Percentiles rank a stretch among this genome's conserved stretches.
These are phyloP conservation scores for thale cress (Arabidopsis thaliana) DNA, from an alignment of 345 rosid genomes.

Conservation along the genomic window TAIR10.1 NC_003071.7:18780001-18780500, in stretches of 20 bases:
- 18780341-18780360: conserved; percentile 54
- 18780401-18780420: conserved; percentile 48
- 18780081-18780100: conserved; percentile 47
- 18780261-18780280: conserved; percentile 48
- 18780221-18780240: conserved; percentile 49
- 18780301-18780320: conserved; percentile 39
- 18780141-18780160: conserved; percentile 45
- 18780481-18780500: conserved; percentile 43
- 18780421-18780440: conserved; percentile 37
- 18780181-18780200: conserved; percentile 40
- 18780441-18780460: conserved; percentile 40
- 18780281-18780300: conserved; percentile 41
- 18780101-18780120: conserved; percentile 50
- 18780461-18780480: conserved; percentile 34
- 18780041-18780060: conserved; percentile 58
- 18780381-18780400: conserved; percentile 45
- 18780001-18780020: conserved; percentile 53
- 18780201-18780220: conserved; percentile 42
- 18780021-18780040: conserved; percentile 35
- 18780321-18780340: conserved; percentile 45
- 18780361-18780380: conserved; percentile 52
- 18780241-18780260: conserved; percentile 50
- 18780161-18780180: conserved; percentile 39
- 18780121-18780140: conserved; percentile 45
- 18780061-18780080: conserved; percentile 51